Evolutionary conservation across 352 stramenopile species (phyloP), one percentile per base, ranked within the genome.

Genomic region (Pythium chondricola): DNA sequence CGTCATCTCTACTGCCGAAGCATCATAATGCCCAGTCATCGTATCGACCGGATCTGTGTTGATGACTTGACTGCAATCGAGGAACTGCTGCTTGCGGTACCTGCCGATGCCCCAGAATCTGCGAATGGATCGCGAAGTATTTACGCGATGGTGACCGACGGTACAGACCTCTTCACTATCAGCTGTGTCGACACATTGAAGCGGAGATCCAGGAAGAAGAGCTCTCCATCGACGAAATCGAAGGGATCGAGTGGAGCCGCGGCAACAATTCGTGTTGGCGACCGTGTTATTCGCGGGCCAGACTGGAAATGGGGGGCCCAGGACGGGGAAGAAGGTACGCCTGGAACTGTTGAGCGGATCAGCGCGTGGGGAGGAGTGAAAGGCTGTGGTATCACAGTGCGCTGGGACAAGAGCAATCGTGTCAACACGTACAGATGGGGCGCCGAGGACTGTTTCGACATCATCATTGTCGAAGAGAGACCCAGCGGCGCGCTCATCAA

Each of bases 271-370:
- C 56, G 62, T 7, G 63, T 90, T n/a, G 76, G 76, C 13, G 72
- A 87, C 58, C 69, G 79, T 24, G 76, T 90, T 39, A 47, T 90
- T 33, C 70, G 79, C 41, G 79, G 79, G 0, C 79, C 79, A 36
- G 71, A 88, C 35, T 90, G 79, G 79, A 90, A 90, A 55, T 90
- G 79, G 79, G 82, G 72, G 16, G 77, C 81, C 29, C 79, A 90
- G 66, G 79, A 90, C 53, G 79, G 79, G 2, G 70, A 81, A 44
- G 63, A 76, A 40, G 79, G 72, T 24, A 69, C 61, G 18, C 48
- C 60, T 5, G 79, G 79, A n/a, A 91, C 74, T 4, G 79, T 91
- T 14, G 76, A 88, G 39, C 68, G 77, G 30, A 87, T 88, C 41
- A 86, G 71, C 30, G 85, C 76, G 2, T 91, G 79, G 79, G 79